Evolutionary conservation across 169 alveolate genomes (phyloP), one percentile per base, ranked within the genome.

Genomic region (Plasmodium yoelii): DNA sequence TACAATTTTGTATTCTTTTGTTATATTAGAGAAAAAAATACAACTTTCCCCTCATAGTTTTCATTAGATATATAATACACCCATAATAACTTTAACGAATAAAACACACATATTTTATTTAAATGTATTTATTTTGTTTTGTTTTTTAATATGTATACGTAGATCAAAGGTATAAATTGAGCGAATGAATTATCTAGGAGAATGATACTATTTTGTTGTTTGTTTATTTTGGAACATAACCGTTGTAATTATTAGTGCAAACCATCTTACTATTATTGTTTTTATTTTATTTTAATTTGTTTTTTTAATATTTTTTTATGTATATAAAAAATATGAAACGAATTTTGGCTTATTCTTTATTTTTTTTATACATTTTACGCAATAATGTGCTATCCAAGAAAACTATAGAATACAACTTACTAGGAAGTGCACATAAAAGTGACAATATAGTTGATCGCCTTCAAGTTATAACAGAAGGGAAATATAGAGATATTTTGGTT

Each of bases 351-450:
- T 77, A 28, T 34, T 47, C 59, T 9, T 44, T 77, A 18, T 22
- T 63, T 68, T 68, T 65, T 53, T 55, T 77, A 77, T 64, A 22
- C 75, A 34, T 77, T 59, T 39, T 69, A 63, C 22, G 57, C 46
- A 65, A 63, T 24, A 56, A 61, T 63, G 63, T 77, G 12, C 57
- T 63, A 47, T 77, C 77, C 59, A 77, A 56, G 57, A 63, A 77
- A 61, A 77, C 46, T 19, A 73, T 46, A 44, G 61, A 56, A 39
- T 34, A 34, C 42, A 73, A 73, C 12, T n/a, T 44, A 19, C 71
- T 59, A 39, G 64, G 88, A 1, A 77, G 44, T 44, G 15, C 28
- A 67, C 59, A 57, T 55, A 42, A 53, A 24, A 34, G 56, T 67
- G 34, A 55, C 51, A 65, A 65, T 57, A 12, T 82, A 55, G 47